Evolutionary conservation across 2,329 filamentous ascomycete species (phyloP).

Genomic region (Sarocladium kiliense): DNA sequence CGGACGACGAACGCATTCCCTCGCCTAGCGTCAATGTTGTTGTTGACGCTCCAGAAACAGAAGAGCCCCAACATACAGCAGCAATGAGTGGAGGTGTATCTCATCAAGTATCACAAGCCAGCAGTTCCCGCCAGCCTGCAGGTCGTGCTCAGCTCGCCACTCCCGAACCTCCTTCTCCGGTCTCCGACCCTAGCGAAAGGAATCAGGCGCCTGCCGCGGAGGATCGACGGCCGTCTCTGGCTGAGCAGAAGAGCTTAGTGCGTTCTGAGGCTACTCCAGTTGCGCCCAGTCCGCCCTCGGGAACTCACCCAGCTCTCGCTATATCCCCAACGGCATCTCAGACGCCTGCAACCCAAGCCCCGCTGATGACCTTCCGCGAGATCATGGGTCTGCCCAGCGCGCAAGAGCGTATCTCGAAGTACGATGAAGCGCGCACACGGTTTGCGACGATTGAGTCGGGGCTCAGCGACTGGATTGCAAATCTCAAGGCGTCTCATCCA

Average conservation of each 20-base stretch:
- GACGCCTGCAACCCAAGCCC: constrained; percentile 4
- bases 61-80: not conserved
- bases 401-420: constrained; percentile 66
- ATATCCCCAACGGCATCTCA: not conserved
- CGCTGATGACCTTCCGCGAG: constrained; percentile 62
- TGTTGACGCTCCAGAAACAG: not conserved
- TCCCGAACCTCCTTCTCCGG: constrained; percentile 38
- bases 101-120: constrained; percentile 32
- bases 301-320: not conserved
- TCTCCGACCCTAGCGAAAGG: constrained; percentile 30
- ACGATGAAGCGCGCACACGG: constrained; percentile 64
- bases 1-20: not conserved
- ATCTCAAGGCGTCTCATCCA: constrained; percentile 39
- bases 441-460: constrained; percentile 72
- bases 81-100: constrained; percentile 15
- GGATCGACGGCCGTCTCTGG: not conserved
- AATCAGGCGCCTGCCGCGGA: not conserved
- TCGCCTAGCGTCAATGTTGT: not conserved
- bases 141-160: not conserved
- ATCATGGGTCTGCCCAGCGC: constrained; percentile 66
- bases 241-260: not conserved
- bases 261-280: constrained; percentile 2
- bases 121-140: constrained; percentile 10
- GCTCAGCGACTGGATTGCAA: constrained; percentile 53
- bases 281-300: not conserved